Conservation (phyloP, 768 basidiomycete genomes). For the Agrocybe praecox region DNA sequence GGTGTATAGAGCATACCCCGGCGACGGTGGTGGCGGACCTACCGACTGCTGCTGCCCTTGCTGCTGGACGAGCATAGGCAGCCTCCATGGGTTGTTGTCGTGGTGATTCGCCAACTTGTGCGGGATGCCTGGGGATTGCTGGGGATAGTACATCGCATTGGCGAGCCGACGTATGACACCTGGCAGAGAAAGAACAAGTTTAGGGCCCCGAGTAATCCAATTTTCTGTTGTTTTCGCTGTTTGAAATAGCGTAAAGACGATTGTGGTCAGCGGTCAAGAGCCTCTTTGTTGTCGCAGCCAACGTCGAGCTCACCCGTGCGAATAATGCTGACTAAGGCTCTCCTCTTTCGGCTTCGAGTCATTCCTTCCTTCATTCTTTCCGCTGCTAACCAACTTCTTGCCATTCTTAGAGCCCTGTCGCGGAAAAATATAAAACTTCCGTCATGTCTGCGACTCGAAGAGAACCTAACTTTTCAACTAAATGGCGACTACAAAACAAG, state of each 20-base stretch:
- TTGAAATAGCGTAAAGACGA: slow-evolving; percentile 10
- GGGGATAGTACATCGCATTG: slow-evolving; percentile 81
- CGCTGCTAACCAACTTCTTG: neutral
- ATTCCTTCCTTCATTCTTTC: neutral
- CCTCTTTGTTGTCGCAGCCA: slow-evolving; percentile 21
- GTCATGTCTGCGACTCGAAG: too few species aligned
- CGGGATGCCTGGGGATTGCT: slow-evolving; percentile 79
- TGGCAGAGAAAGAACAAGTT: slow-evolving; percentile 12
- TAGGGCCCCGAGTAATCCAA: neutral
- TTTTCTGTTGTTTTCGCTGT: slow-evolving; percentile 15
- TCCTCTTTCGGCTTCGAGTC: slow-evolving; percentile 1
- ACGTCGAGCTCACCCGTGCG: slow-evolving; percentile 23
- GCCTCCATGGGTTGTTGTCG: slow-evolving; percentile 80
- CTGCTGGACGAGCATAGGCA: slow-evolving; percentile 48
- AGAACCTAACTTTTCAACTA: too few species aligned
- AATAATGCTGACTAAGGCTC: slow-evolving; percentile 23
- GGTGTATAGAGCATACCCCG: slow-evolving; percentile 76
- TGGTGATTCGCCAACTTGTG: slow-evolving; percentile 78
- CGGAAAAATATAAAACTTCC: too few species aligned
- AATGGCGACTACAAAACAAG: too few species aligned
- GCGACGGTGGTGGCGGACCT: slow-evolving; percentile 69
- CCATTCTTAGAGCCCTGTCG: neutral
- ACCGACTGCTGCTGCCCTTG: slow-evolving; percentile 55
- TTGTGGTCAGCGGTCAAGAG: slow-evolving; percentile 21
- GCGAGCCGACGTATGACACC: slow-evolving; percentile 27